Base-by-base conservation (phyloP, 1,284 basidiomycete species). In the Naganishia liquefaciens region DNA sequence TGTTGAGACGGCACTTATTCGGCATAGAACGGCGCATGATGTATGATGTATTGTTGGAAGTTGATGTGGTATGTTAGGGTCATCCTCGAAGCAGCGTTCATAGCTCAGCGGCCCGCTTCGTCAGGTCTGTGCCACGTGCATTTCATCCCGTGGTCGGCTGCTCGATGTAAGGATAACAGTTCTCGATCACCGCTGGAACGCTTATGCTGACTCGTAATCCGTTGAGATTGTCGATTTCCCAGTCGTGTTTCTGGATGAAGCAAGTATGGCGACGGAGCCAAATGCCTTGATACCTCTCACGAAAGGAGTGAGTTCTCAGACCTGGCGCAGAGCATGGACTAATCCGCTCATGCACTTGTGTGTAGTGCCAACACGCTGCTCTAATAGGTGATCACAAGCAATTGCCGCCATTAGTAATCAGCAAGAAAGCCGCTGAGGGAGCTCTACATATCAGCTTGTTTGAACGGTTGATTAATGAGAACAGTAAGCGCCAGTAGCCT, bases 301-400 rank as follows among this genome's bases (percentile, higher is more conserved):
- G 86, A 91, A 90, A 84, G 91, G 91, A 2, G 89, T 89, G 79
- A 63, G 88, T 84, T 33, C 53, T 64, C 61, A 60, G 37, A 70
- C 19, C n/a, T 57, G 7, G 30, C 6, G 44, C 44, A 21, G 9
- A 21, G n/a, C n/a, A 44, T 1, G 51, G 40, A 6, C 46, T 23
- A 27, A 42, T 33, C 43, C 30, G 62, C 52, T 1, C 62, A 72
- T 25, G 37, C 53, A 73, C 69, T 62, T 74, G 54, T 68, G 67
- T 61, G 62, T 72, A 88, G 87, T 89, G 88, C 25, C 83, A 83
- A 54, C 93, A 97, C 71, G 82, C 92, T 37, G 86, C 90, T 3
- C 85, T 97, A 60, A 94, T 97, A 68, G 94, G 93, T 33, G 94
- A 97, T 79, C 94, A 97, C 79, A 94, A 94, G 76, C 94, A 97